Percentiles rank a stretch among this genome's conserved stretches.
These are phyloP conservation scores for Leishmania arabica DNA, from an alignment of 208 protist genomes.

Conservation along the genomic window DNA sequence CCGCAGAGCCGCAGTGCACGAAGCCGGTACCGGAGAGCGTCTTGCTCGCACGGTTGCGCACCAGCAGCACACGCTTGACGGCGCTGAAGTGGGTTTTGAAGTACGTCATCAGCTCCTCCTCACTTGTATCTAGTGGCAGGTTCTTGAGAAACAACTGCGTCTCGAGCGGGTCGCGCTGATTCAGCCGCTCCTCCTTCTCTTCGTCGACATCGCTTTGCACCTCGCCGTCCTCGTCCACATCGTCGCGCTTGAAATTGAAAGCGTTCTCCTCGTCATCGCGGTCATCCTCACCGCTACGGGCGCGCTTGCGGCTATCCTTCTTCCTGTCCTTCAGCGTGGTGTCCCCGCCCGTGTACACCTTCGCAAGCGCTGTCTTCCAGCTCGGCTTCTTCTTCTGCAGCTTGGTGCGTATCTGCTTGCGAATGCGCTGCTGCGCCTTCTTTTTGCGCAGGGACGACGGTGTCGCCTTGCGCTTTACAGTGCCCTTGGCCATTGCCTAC, in stretches of 20 bases:
- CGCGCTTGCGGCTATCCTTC: conserved; percentile 46
- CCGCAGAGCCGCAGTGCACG: conserved; percentile 77
- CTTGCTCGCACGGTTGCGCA: conserved; percentile 73
- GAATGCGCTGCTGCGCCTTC: conserved; percentile 87
- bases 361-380: conserved; percentile 74
- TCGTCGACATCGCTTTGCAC: conserved; percentile 92
- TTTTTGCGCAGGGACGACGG: conserved; percentile 86
- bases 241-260: conserved; percentile 39
- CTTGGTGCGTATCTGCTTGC: conserved; percentile 84
- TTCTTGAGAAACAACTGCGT: conserved; percentile 91
- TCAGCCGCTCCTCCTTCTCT: conserved; percentile 87
- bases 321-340: conserved; percentile 25
- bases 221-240: conserved; percentile 60
- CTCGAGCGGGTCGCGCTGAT: conserved; percentile 80
- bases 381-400: conserved; percentile 76
- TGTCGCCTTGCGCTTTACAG: conserved; percentile 79
- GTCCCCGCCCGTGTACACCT: conserved; percentile 50
- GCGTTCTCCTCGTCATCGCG: conserved; percentile 37
- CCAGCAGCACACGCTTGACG: conserved; percentile 84
- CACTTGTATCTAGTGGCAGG: conserved; percentile 84
- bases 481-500: conserved; percentile 68
- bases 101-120: conserved; percentile 78
- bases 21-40: conserved; percentile 84
- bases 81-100: conserved; percentile 75
- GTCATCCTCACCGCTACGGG: conserved; percentile 23